Evolutionary conservation across 805 yeast genomes (phyloP).

Genomic region (Lachancea kluyveri): DNA sequence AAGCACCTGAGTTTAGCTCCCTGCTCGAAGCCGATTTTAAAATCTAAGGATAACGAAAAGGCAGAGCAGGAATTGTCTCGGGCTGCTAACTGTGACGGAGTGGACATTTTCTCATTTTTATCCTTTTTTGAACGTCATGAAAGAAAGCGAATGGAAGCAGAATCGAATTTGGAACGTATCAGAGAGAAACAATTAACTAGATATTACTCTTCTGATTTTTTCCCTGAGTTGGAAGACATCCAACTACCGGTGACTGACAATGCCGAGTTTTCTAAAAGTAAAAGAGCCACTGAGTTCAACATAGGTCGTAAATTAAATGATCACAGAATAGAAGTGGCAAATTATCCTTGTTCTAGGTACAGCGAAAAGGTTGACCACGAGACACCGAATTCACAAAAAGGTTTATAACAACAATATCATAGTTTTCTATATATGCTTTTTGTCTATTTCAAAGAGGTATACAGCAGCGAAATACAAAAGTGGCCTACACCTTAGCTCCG

Average conservation of each 20-base stretch:
- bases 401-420: too few relatives aligned
- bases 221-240: slow-evolving; percentile 12
- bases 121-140: slow-evolving; percentile 34
- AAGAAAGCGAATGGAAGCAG: slow-evolving; percentile 29
- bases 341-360: slow-evolving; percentile 1
- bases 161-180: slow-evolving; percentile 26
- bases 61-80: slow-evolving; percentile 32
- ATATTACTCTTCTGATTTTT: slow-evolving; percentile 27
- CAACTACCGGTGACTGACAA: slow-evolving; percentile 4
- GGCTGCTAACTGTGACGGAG: slow-evolving; percentile 35
- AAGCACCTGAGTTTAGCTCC: too few relatives aligned
- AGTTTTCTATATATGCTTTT: too few relatives aligned
- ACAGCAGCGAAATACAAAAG: too few relatives aligned
- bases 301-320: slow-evolving; percentile 10
- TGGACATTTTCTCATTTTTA: slow-evolving; percentile 33
- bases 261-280: slow-evolving; percentile 15
- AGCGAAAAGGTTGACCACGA: neutral
- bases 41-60: slow-evolving; percentile 30
- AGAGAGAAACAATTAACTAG: slow-evolving; percentile 36
- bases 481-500: too few relatives aligned
- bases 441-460: too few relatives aligned
- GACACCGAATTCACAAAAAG: too few relatives aligned
- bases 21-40: slow-evolving; percentile 32
- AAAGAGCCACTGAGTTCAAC: slow-evolving; percentile 16
- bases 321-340: slow-evolving; percentile 1